Conservation (phyloP, 1,284 basidiomycete genomes). For the Flammula alnicola region DNA sequence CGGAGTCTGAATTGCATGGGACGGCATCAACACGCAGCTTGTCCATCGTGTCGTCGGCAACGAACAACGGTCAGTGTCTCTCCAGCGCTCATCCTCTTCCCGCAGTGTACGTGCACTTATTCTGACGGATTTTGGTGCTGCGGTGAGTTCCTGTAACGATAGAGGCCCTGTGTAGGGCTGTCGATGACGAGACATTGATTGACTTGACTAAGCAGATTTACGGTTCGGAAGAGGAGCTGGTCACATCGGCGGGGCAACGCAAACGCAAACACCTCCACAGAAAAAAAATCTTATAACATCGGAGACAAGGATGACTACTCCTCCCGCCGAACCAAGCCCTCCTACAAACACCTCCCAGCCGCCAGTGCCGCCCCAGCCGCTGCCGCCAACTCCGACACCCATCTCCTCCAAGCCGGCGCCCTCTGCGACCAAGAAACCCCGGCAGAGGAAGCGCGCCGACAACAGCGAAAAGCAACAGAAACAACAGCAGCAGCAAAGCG, state of each 20-base stretch:
- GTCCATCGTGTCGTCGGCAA: slow-evolving; percentile 26
- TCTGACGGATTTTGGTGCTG: too few relatives aligned
- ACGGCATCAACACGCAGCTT: slow-evolving; percentile 32
- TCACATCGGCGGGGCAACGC: slow-evolving; percentile 36
- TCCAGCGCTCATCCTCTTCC: too few relatives aligned
- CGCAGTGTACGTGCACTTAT: too few relatives aligned
- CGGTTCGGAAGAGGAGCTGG: slow-evolving; percentile 36
- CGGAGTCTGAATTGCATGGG: slow-evolving; percentile 29
- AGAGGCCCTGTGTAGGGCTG: slow-evolving; percentile 1
- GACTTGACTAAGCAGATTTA: slow-evolving; percentile 43
- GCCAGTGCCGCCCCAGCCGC: slow-evolving; percentile 50
- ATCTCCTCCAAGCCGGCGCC: slow-evolving; percentile 39
- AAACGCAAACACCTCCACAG: slow-evolving; percentile 31
- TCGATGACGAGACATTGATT: slow-evolving; percentile 21
- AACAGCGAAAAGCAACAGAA: slow-evolving; percentile 26
- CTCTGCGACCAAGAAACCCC: slow-evolving; percentile 44
- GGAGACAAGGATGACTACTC: slow-evolving; percentile 47
- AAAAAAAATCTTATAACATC: slow-evolving; percentile 45
- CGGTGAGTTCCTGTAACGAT: too few relatives aligned
- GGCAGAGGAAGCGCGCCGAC: slow-evolving; percentile 52
- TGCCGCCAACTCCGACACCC: slow-evolving; percentile 43
- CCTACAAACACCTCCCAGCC: slow-evolving; percentile 49
- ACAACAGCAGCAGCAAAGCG: too few relatives aligned
- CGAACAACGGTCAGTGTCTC: slow-evolving; percentile 2
- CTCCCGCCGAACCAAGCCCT: slow-evolving; percentile 27